Base-by-base conservation (phyloP, 2,329 filamentous ascomycete genomes). In the Colletotrichum camelliae region DNA sequence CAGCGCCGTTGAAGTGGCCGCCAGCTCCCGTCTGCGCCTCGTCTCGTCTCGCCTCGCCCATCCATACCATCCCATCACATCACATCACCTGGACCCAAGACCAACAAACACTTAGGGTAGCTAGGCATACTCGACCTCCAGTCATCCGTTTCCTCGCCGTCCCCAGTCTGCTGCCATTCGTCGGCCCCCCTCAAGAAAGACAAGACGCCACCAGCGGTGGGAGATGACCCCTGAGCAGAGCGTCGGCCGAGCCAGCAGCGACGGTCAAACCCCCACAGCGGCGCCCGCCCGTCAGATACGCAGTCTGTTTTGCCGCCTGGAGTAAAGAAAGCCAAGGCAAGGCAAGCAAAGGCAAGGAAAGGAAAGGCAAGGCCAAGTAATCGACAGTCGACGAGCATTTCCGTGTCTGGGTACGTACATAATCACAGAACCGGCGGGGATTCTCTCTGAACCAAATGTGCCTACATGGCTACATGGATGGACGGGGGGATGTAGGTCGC, bases 341-440 rank as follows among this genome's bases (percentile, higher is more conserved):
- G 9, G 39, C 18, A 43, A 37, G 8, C 15, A 37, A 37, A 43
- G 39, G 39, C 39, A 43, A 43, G 39, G 37, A 16, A 43, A 43
- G 18, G 18, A 16, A 43, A 43, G 18, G 29, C 29, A 29, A 29
- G 29, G 29, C 29, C 39, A 43, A 18, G 39, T 43, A n/a, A 43
- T 9, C 7, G 31, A 15, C 57, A 61, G 57, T 37, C 21, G 60
- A 24, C 27, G 31, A 37, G n/a, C 48, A 24, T 58, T 70, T 58
- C 67, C 67, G 43, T 52, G 58, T 39, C 37, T n/a, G 68, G 72
- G 67, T 55, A 61, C 35, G 72, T 74, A 74, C 72, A 61, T 72
- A 18, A 21, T 39, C 66, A 39, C 21, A 8, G 31, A 60, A 48
- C n/a, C 35, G 37, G 24, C 31, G 27, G 29, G 37, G 4, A 18